Evolutionary conservation across 2,329 filamentous ascomycete species (phyloP), one percentile per base, ranked within the genome.

Genomic region (Colletotrichum tanaceti): DNA sequence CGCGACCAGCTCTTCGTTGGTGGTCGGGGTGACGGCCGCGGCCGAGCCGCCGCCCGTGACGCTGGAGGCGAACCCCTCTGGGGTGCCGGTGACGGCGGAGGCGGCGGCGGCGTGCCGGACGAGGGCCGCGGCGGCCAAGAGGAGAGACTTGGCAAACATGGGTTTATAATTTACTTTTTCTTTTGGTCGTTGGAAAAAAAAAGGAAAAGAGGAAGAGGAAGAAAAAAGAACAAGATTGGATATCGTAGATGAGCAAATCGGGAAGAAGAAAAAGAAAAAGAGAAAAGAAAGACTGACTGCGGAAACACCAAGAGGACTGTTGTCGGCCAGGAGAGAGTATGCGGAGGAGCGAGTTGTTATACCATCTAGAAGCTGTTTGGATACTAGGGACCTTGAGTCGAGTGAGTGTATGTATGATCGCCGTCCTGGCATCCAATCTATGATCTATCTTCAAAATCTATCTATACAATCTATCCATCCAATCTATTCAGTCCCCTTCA

Each of bases 41-140:
- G 85, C 87, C 67, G 73, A 80, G 63, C 87, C 88, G 73, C 89
- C 89, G 41, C 89, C 89, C 32, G 88, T 90, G 39, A 87, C 85
- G 58, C 86, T 85, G 65, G 78, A 77, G 52, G 79, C 81, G 72
- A 83, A 83, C 13, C 81, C 81, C 72, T 82, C 79, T 18, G 81
- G 77, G 22, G 78, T 71, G 58, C 80, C 79, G 22, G 75, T 75
- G 53, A 81, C 79, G 43, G 77, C 58, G 53, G 28, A 28, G 28
- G 38, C 65, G 59, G 65, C 65, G 22, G 65, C 69, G 9, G 53
- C 69, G 18, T 68, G 62, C 60, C 69, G 69, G 53, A 58, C 65
- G 28, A 69, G 39, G 53, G 65, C 69, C 59, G 46, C 65, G 58
- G 53, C 65, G 53, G 65, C 65, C n/a, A 63, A 32, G 63, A 67